A percentile compares a stretch with the other conserved stretches of the same genome.
phyloP scores from a whole-genome alignment of 768 basidiomycete species.

The Auricularia cornea region DNA sequence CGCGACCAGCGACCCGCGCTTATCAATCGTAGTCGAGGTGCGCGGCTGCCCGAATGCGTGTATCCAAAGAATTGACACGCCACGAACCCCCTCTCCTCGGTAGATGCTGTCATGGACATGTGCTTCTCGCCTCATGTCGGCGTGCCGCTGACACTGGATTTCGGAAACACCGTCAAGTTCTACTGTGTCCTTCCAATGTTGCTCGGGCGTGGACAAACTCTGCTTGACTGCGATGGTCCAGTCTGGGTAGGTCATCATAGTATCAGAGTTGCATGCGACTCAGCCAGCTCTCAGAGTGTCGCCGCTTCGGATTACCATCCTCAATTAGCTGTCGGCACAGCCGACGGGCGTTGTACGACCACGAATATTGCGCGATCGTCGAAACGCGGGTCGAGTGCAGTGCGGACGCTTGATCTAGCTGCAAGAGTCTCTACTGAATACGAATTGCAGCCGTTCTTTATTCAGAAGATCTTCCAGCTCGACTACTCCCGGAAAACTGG shows the following conservation, averaged over 20 bases:
- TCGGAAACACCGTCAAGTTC: conserved; percentile 71
- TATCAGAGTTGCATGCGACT: no score
- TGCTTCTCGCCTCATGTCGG: conserved; percentile 61
- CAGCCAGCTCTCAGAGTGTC: conserved; percentile 41
- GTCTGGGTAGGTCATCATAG: conserved; percentile 76
- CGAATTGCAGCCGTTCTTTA: conserved; percentile 56
- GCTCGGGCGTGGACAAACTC: conserved; percentile 62
- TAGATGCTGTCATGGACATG: conserved; percentile 68
- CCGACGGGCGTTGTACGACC: conserved; percentile 75
- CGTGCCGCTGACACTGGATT: conserved; percentile 69
- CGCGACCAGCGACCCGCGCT: conserved; percentile 58
- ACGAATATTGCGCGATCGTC: conserved; percentile 57
- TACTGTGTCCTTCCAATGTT: conserved; percentile 65
- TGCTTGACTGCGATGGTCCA: conserved; percentile 70
- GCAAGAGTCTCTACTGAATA: not conserved
- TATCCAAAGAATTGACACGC: no score
- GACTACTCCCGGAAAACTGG: conserved; percentile 74
- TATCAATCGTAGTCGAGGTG: conserved; percentile 73
- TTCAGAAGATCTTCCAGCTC: conserved; percentile 75
- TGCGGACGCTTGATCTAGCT: conserved; percentile 5
- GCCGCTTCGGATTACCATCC: conserved; percentile 79
- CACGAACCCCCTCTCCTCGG: no score
- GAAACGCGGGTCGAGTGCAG: conserved; percentile 61
- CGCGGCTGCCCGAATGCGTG: no score
- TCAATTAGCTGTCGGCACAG: conserved; percentile 70